These are phyloP conservation scores for Phaeodactylum tricornutum DNA, from an alignment of 108 stramenopile genomes.

Conservation along the genomic window DNA sequence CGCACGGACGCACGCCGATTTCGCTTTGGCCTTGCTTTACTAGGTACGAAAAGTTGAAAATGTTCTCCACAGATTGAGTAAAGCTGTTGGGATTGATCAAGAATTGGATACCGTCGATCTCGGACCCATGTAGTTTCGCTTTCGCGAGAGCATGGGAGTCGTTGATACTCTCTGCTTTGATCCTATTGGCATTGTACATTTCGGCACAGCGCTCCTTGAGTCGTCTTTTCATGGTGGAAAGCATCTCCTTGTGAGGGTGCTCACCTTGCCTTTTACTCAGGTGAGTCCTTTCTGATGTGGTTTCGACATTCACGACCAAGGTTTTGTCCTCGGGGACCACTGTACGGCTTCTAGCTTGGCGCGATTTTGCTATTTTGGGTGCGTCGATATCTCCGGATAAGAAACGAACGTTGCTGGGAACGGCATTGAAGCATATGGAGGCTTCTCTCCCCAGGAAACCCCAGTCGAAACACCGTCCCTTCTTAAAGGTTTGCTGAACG, in stretches of 20 bases:
- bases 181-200: constrained; percentile 11
- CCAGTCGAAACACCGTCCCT: too few species aligned
- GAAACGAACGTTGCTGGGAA: constrained; percentile 56
- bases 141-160: constrained; percentile 22
- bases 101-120: constrained; percentile 36
- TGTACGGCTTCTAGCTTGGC: neutral
- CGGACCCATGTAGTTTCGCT: neutral
- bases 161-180: neutral
- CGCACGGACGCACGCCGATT: neutral
- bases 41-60: constrained; percentile 74
- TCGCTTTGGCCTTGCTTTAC: constrained; percentile 49
- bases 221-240: constrained; percentile 24
- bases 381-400: constrained; percentile 50
- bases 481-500: too few species aligned
- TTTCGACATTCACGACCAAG: neutral
- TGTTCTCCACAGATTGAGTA: constrained; percentile 86
- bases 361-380: constrained; percentile 13
- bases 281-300: neutral
- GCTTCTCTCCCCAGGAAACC: constrained; percentile 42
- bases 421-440: constrained; percentile 68
- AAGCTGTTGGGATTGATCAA: constrained; percentile 79
- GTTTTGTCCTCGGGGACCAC: neutral
- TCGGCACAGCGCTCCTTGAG: constrained; percentile 20
- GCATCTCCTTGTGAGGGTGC: too few species aligned
- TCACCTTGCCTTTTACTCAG: neutral